Base-by-base conservation (phyloP, 345 rosid species). In the Angophora floribunda region DNA sequence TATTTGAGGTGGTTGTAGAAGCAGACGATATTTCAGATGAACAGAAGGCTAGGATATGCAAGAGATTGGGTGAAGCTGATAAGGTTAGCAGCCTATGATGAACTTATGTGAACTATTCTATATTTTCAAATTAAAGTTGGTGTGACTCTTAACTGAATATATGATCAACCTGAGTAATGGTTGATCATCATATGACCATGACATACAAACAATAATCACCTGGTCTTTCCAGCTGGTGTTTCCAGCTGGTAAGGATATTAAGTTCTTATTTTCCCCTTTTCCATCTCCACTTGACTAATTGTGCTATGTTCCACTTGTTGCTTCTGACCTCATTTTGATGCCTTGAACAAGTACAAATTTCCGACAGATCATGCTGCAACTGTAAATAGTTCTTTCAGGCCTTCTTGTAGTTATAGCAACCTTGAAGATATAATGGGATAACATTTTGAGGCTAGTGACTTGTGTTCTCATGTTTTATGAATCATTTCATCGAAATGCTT, bases 21-120 rank as follows among this genome's bases (percentile, higher is more conserved):
- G 93, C 94, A 80, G 97, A 93, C 85, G 99, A 97, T 90, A 89
- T 94, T 89, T 90, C 96, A 8, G 99, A 98, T 93, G 97, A 92
- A 87, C 97, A 97, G 92, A 96, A 96, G 95, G 99, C 98, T 94
- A 93, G 95, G 89, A 95, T 97, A 92, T 95, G 95, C 95, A 95
- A 93, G 90, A 90, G 93, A 85, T 90, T 97, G 90, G 99, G 89
- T 89, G 93, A 91, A 90, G 95, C 98, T 86, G 99, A 96, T 90
- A 98, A 96, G 99, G 99, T 95, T 61, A 89, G 85, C 84, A 86
- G 85, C 88, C 85, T 51, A 52, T 26, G 41, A 52, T 36, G 57
- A 78, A 24, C 52, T 86, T 65, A n/a, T 75, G 13, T 21, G 28
- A 22, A 85, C 55, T 51, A 36, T 15, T 22, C 13, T 87, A 51